A percentile compares a stretch with the other conserved stretches of the same genome.
Evolutionary conservation across 768 basidiomycete species (phyloP).

Genomic region (Pleurotus ostreatus): DNA sequence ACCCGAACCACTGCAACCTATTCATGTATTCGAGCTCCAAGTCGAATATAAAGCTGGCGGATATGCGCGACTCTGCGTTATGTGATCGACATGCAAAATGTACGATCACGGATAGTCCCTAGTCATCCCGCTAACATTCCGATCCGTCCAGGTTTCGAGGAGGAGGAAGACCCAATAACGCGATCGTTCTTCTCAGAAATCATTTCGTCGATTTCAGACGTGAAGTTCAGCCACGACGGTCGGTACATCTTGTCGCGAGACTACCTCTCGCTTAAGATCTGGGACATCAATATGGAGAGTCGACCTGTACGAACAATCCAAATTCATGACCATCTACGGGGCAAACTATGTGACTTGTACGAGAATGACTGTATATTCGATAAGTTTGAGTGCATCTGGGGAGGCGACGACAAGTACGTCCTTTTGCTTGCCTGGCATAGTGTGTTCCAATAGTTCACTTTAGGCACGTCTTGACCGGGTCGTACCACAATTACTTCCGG

Average conservation of each 20-base stretch:
- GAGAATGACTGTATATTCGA: slow-evolving; percentile 99
- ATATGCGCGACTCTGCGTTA: slow-evolving; percentile 97
- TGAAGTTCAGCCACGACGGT: slow-evolving; percentile 97
- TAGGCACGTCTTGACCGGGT: slow-evolving; percentile 97
- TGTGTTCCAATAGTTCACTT: slow-evolving; percentile 12
- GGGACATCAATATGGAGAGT: slow-evolving; percentile 99
- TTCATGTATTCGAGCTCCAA: slow-evolving; percentile 99
- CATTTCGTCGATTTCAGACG: slow-evolving; percentile 98
- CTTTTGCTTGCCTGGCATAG: slow-evolving; percentile 9
- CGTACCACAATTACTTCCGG: slow-evolving; percentile 99
- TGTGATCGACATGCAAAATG: slow-evolving; percentile 97
- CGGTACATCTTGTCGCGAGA: slow-evolving; percentile 96
- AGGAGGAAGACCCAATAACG: slow-evolving; percentile 95
- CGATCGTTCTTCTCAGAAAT: slow-evolving; percentile 99
- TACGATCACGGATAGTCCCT: slow-evolving; percentile 32
- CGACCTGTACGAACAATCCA: slow-evolving; percentile 96
- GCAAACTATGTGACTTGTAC: slow-evolving; percentile 96
- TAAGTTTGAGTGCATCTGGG: slow-evolving; percentile 99
- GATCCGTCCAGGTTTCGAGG: slow-evolving; percentile 78
- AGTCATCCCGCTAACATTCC: slow-evolving; percentile 11
- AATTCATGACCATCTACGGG: slow-evolving; percentile 96
- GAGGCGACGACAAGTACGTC: slow-evolving; percentile 90
- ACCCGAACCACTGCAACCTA: slow-evolving; percentile 93
- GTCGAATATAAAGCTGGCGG: slow-evolving; percentile 98
- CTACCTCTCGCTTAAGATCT: slow-evolving; percentile 97